Evolutionary conservation across 2,329 filamentous ascomycete genomes (phyloP).

Genomic region (Trichophyton schoenleinii): DNA sequence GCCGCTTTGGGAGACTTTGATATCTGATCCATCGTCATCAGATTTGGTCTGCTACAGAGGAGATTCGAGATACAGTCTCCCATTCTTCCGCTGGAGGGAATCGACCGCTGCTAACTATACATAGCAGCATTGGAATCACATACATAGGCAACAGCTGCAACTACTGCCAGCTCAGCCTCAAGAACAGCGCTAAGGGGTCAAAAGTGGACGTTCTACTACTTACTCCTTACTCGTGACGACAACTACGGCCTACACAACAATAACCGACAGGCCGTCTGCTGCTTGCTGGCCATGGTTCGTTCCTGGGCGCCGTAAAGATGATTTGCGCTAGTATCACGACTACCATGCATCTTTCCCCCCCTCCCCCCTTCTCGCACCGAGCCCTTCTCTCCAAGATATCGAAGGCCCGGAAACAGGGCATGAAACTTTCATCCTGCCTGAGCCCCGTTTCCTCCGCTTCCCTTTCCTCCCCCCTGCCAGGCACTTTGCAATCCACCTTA

Average conservation of each 20-base stretch:
- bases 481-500: background rate
- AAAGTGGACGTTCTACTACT: background rate
- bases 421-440: constrained; percentile 1
- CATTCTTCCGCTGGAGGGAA: too few species aligned
- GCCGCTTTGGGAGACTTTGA: background rate
- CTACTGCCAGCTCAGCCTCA: background rate
- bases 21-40: background rate
- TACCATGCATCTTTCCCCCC: background rate
- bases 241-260: background rate
- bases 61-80: too few species aligned
- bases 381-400: background rate
- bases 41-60: too few species aligned
- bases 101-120: too few species aligned
- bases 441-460: background rate
- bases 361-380: background rate
- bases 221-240: background rate
- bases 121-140: too few species aligned
- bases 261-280: background rate
- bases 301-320: background rate
- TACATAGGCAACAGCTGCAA: too few species aligned
- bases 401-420: background rate
- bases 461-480: background rate
- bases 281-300: background rate
- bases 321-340: background rate
- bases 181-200: background rate